Evolutionary conservation across 495 filamentous ascomycete species (phyloP).

Genomic region (Aspergillus homomorphus): DNA sequence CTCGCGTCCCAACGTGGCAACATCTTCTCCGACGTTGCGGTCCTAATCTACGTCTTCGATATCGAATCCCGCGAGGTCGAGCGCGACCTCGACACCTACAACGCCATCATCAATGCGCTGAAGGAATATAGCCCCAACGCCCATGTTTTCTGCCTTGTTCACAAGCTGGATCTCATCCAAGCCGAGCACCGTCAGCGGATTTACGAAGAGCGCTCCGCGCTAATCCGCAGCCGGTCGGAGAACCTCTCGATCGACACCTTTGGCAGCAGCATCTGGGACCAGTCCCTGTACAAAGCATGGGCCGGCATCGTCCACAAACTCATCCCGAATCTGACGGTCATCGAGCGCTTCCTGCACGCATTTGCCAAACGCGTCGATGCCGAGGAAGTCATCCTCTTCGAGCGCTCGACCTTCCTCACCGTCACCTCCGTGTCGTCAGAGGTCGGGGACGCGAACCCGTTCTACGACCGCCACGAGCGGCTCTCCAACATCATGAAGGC

Average conservation of each 20-base stretch:
- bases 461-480: constrained; percentile 87
- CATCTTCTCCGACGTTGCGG: constrained; percentile 94
- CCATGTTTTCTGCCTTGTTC: constrained; percentile 86
- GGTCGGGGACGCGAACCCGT: constrained; percentile 74
- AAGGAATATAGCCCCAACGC: constrained; percentile 79
- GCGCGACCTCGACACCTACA: constrained; percentile 85
- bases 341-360: constrained; percentile 75
- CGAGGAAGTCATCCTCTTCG: constrained; percentile 92
- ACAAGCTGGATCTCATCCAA: constrained; percentile 99
- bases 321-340: constrained; percentile 86
- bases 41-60: constrained; percentile 98
- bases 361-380: constrained; percentile 83
- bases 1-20: constrained; percentile 89
- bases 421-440: constrained; percentile 79
- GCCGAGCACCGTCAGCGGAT: constrained; percentile 70
- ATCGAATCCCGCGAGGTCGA: constrained; percentile 93
- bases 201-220: constrained; percentile 70
- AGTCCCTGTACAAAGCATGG: constrained; percentile 97
- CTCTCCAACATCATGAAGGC: constrained; percentile 95
- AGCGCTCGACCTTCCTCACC: constrained; percentile 91
- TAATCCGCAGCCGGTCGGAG: constrained; percentile 72
- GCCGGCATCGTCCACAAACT: constrained; percentile 94
- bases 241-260: constrained; percentile 71
- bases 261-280: constrained; percentile 97
- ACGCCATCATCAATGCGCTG: constrained; percentile 78